These are phyloP conservation scores for Neurospora africana DNA, from an alignment of 495 filamentous ascomycete genomes.

Conservation along the genomic window DNA sequence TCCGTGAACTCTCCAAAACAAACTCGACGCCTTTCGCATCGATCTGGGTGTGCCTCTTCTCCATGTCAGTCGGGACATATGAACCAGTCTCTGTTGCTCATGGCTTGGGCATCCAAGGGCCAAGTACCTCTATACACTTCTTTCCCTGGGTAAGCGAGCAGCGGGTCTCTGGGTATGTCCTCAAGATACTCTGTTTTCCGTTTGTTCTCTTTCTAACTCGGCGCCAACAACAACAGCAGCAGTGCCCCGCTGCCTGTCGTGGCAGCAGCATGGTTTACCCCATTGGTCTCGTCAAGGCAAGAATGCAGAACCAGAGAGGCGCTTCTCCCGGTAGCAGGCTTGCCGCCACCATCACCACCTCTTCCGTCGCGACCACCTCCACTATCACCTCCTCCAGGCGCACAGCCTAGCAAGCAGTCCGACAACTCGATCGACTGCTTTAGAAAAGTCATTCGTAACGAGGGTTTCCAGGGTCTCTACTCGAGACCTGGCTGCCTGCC, in stretches of 20 bases:
- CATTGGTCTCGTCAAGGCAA: constrained; percentile 80
- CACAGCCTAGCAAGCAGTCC: constrained; percentile 43
- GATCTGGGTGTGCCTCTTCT: not conserved
- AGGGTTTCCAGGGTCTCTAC: constrained; percentile 82
- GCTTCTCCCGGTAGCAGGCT: constrained; percentile 63
- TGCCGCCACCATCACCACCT: not conserved
- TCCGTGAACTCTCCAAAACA: not conserved
- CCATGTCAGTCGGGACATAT: not conserved
- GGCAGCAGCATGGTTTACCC: constrained; percentile 72
- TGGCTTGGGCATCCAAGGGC: not conserved
- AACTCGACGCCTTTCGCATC: not conserved
- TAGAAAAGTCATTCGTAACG: constrained; percentile 84
- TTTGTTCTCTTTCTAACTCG: not conserved
- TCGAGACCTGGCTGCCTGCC: constrained; percentile 68
- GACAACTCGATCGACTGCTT: constrained; percentile 90
- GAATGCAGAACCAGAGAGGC: constrained; percentile 61
- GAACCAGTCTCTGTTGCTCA: not conserved
- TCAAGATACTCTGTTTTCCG: not conserved
- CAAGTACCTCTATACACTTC: no score
- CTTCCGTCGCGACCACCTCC: not conserved
- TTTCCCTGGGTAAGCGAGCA: no score
- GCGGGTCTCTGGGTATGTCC: not conserved
- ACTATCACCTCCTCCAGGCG: not conserved
- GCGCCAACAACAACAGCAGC: not conserved
- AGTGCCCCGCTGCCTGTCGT: not conserved